Evolutionary conservation across 768 basidiomycete genomes (phyloP), one percentile per base, ranked within the genome.

Genomic region (Neoboletus subvelutipes): DNA sequence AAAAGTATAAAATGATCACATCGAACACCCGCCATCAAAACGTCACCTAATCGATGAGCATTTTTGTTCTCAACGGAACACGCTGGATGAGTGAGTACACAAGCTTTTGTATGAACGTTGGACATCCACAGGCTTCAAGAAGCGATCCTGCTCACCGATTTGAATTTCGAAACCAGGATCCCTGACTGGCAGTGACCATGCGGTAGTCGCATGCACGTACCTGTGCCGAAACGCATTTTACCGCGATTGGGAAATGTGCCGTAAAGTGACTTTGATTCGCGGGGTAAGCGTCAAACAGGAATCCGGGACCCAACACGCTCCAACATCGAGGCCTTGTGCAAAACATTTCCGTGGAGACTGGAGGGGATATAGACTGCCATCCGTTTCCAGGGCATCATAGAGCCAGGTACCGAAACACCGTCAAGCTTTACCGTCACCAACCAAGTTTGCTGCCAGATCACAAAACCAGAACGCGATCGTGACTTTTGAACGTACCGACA

Each of bases 101-200:
- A 8, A 20, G 8, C 33, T 48, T 58, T 52, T n/a, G n/a, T 17
- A n/a, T 22, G 39, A 48, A 29, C 51, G 6, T 36, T 15, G 34
- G 54, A 58, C 55, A 54, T 53, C 28, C 46, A 55, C 26, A 39
- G 43, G 46, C 26, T 37, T 52, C 24, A 12, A 55, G 49, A 63
- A 55, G 64, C 52, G 50, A 24, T 24, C 15, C 22, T 28, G n/a
- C 34, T 43, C 45, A 36, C 39, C 31, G 39, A 33, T 29, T 33
- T 42, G 22, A 41, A 9, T 28, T 29, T 47, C 39, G 28, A 37
- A 12, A 15, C 15, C 40, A 37, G 20, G 33, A 51, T 33, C 58
- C 57, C 60, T 65, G 52, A n/a, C n/a, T n/a, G n/a, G n/a, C n/a
- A n/a, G n/a, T n/a, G n/a, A 61, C 54, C 65, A 67, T 45, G 67